Conservation (phyloP, 2,329 filamentous ascomycete genomes). For the Fonsecaea nubica region DNA sequence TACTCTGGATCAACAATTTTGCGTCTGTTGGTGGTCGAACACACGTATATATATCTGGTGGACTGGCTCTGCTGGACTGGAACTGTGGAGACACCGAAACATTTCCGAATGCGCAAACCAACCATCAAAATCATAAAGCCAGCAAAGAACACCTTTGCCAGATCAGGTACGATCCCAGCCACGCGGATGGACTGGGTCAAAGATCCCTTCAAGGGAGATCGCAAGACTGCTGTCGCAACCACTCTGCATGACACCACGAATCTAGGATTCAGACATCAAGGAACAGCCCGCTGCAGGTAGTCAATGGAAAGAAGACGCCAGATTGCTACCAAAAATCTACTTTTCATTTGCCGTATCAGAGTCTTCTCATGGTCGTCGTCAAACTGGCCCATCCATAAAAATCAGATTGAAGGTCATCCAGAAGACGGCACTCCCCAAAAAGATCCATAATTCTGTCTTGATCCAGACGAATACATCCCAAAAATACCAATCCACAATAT, state of each 20-base stretch:
- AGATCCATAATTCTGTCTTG: background rate
- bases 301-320: background rate
- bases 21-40: background rate
- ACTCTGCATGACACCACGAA: background rate
- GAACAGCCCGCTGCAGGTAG: too few species aligned
- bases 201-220: background rate
- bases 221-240: background rate
- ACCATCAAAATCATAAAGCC: background rate
- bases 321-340: background rate
- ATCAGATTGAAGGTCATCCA: background rate
- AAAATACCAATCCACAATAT: slow-evolving; percentile 1
- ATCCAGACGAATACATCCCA: background rate
- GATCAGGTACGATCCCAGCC: background rate
- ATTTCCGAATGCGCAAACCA: background rate
- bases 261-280: background rate
- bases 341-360: background rate
- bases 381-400: background rate
- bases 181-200: background rate
- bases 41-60: background rate
- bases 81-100: background rate
- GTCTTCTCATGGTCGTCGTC: background rate
- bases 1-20: background rate
- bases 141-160: background rate
- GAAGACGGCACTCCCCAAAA: background rate
- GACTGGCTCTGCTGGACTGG: background rate